Conservation (phyloP, 495 filamentous ascomycete genomes). For the Hyphodiscus hymeniophilus region DNA sequence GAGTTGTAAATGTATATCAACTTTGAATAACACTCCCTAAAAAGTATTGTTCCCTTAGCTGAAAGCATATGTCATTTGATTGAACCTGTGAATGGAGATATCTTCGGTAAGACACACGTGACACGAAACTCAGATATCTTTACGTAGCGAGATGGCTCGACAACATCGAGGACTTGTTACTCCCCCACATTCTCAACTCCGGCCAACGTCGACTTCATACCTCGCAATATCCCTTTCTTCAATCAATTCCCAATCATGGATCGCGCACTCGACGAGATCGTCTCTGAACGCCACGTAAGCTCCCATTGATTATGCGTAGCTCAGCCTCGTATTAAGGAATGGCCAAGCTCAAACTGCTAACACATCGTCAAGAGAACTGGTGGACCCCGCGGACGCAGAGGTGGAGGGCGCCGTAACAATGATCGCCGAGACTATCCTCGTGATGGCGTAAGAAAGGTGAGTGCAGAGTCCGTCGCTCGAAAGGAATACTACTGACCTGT, state of each 20-base stretch:
- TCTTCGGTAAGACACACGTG: too few species aligned
- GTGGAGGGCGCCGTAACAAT: slow-evolving; percentile 49
- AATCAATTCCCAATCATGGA: slow-evolving; percentile 46
- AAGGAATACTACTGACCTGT: background rate
- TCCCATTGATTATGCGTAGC: background rate
- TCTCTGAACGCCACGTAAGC: slow-evolving; percentile 70
- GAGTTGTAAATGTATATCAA: too few species aligned
- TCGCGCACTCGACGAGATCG: slow-evolving; percentile 77
- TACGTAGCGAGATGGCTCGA: background rate
- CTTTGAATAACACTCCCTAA: too few species aligned
- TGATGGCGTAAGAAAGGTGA: slow-evolving; percentile 79
- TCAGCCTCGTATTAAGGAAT: slow-evolving; percentile 8
- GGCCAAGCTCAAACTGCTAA: background rate
- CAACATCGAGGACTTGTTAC: background rate
- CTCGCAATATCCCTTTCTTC: background rate
- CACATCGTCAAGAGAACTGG: slow-evolving; percentile 16
- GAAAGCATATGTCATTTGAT: too few species aligned
- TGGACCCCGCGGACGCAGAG: slow-evolving; percentile 29
- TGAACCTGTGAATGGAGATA: too few species aligned
- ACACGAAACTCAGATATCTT: too few species aligned
- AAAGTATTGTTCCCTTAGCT: too few species aligned
- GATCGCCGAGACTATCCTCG: slow-evolving; percentile 52
- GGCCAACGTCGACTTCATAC: background rate
- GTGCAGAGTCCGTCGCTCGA: background rate
- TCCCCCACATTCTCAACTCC: background rate